Conservation (phyloP, 345 rosid genomes). For the Gynandropsis gynandra region DNA sequence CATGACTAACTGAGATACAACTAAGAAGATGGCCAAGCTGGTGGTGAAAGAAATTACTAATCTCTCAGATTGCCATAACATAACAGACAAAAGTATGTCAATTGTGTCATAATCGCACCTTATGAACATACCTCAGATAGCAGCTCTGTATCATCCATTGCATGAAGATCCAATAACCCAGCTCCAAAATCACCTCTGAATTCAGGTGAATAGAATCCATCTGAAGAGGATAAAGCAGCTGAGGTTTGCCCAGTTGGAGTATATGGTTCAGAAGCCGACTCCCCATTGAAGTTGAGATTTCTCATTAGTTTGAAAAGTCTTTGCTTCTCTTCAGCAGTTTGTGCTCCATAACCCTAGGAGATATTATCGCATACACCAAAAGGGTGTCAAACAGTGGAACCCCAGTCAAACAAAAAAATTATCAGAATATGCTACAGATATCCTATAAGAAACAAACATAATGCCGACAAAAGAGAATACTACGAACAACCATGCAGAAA, state of each 20-base stretch:
- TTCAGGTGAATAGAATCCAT: conserved; percentile 82
- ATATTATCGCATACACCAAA: conserved; percentile 13
- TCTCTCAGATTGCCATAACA: background rate
- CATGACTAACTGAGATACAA: background rate
- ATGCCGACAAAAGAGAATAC: background rate
- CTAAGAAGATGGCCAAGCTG: background rate
- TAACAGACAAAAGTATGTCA: background rate
- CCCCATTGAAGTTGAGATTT: conserved; percentile 91
- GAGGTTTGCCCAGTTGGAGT: conserved; percentile 59
- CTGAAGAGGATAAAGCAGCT: conserved; percentile 51
- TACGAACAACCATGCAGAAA: background rate
- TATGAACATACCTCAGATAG: conserved; percentile 65
- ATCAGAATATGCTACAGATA: background rate
- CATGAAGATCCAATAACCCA: conserved; percentile 96
- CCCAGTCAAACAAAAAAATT: no score
- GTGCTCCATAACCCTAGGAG: conserved; percentile 84
- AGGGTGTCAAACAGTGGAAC: background rate
- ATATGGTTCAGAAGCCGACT: conserved; percentile 73
- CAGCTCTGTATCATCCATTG: conserved; percentile 97
- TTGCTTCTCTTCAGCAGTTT: conserved; percentile 97
- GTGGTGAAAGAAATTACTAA: background rate
- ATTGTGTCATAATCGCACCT: conserved; percentile 3
- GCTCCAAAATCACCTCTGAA: conserved; percentile 98
- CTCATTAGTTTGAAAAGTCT: conserved; percentile 91
- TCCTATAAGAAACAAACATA: background rate